Conservation (phyloP, 495 filamentous ascomycete species). For the Tuber calosporum region DNA sequence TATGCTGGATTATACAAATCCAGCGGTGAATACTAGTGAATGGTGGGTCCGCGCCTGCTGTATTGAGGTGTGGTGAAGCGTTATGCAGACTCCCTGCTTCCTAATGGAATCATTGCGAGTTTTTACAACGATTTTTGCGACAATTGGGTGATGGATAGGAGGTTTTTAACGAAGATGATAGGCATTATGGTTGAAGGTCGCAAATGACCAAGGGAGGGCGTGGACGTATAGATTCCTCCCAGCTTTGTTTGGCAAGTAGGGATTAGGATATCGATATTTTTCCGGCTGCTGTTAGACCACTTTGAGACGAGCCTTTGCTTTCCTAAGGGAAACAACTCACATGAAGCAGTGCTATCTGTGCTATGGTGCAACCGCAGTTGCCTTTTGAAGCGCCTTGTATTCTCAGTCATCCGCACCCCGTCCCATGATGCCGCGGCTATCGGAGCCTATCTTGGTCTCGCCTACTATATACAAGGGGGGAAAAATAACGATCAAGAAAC, state of each 20-base stretch:
- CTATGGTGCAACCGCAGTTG: neutral
- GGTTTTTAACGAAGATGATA: slow-evolving; percentile 6
- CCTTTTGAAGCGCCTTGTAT: neutral
- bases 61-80: no score
- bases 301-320: neutral
- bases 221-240: neutral
- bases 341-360: neutral
- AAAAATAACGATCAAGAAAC: no score
- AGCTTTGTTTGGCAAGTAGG: neutral
- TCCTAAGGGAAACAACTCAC: neutral
- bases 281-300: neutral
- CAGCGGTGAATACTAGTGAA: slow-evolving; percentile 36
- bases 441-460: neutral
- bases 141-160: neutral
- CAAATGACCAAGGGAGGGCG: slow-evolving; percentile 12
- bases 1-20: slow-evolving; percentile 38
- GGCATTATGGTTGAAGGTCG: slow-evolving; percentile 41
- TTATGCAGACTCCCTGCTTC: neutral
- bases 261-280: neutral
- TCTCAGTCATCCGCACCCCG: neutral
- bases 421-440: neutral
- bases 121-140: neutral
- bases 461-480: neutral
- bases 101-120: slow-evolving; percentile 34
- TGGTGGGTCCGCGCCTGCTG: slow-evolving; percentile 13